Percentiles rank a stretch among this genome's conserved stretches.
Evolutionary conservation across 2,329 filamentous ascomycete genomes (phyloP).

Genomic region (Elsinoe australis): DNA sequence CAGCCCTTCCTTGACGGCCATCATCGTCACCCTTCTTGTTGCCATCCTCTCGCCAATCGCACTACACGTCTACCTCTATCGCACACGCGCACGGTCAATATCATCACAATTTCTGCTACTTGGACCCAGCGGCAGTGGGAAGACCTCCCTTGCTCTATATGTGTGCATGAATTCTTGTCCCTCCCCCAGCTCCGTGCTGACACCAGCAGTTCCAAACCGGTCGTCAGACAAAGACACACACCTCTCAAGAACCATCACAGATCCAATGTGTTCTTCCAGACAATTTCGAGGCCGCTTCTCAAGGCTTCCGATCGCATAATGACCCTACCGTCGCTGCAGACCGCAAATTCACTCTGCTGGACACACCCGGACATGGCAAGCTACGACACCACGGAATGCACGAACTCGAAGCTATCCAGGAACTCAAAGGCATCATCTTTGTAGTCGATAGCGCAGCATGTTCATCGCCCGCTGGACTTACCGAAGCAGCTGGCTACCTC

Average conservation of each 20-base stretch:
- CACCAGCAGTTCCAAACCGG: constrained; percentile 46
- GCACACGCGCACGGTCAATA: constrained; percentile 55
- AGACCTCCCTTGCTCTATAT: constrained; percentile 79
- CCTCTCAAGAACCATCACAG: constrained; percentile 53
- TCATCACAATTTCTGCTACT: constrained; percentile 72
- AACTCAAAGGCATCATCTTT: constrained; percentile 70
- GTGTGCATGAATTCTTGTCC: constrained; percentile 38
- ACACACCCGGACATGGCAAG: constrained; percentile 95
- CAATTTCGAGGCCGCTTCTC: constrained; percentile 46
- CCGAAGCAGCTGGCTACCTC: constrained; percentile 72
- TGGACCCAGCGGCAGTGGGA: constrained; percentile 75
- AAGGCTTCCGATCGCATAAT: constrained; percentile 58
- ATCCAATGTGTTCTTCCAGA: constrained; percentile 51
- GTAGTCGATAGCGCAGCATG: constrained; percentile 63
- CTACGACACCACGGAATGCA: constrained; percentile 63
- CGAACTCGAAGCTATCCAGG: constrained; percentile 40
- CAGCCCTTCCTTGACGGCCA: constrained; percentile 39
- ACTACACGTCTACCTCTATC: constrained; percentile 68
- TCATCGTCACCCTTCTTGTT: constrained; percentile 63
- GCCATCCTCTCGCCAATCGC: constrained; percentile 66
- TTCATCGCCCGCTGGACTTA: constrained; percentile 44
- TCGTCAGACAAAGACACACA: constrained; percentile 49
- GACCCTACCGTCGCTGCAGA: constrained; percentile 53
- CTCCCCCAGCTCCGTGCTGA: neutral
- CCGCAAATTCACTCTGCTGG: constrained; percentile 67